Evolutionary conservation across 768 basidiomycete genomes (phyloP).

Genomic region (Boletellus emodensis): DNA sequence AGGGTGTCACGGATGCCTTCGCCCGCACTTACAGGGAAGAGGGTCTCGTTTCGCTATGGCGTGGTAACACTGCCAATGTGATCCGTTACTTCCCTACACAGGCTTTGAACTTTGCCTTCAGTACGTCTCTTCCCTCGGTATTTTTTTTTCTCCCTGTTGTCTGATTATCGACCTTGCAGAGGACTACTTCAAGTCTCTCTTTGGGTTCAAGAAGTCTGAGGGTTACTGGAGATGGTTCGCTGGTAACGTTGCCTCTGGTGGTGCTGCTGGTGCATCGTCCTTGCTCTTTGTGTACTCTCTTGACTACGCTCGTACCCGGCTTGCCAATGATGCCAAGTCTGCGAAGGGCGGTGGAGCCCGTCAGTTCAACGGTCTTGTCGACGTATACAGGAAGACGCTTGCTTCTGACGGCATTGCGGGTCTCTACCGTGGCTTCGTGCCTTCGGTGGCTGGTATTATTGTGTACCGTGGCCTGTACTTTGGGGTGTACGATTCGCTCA

Average conservation of each 20-base stretch:
- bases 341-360: slow-evolving; percentile 87
- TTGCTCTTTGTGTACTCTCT: slow-evolving; percentile 99
- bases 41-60: slow-evolving; percentile 93
- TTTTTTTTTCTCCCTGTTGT: not conserved
- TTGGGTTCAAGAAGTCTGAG: slow-evolving; percentile 97
- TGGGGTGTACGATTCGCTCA: slow-evolving; percentile 93
- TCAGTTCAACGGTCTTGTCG: slow-evolving; percentile 98
- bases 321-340: slow-evolving; percentile 97
- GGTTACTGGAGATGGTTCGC: slow-evolving; percentile 99
- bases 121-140: slow-evolving; percentile 35
- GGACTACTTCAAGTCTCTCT: slow-evolving; percentile 98
- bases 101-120: slow-evolving; percentile 99
- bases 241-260: slow-evolving; percentile 98
- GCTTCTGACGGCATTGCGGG: slow-evolving; percentile 97
- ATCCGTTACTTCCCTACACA: slow-evolving; percentile 99
- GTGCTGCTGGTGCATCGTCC: slow-evolving; percentile 98
- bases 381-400: slow-evolving; percentile 97
- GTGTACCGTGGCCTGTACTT: slow-evolving; percentile 99
- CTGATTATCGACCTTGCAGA: slow-evolving; percentile 36
- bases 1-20: slow-evolving; percentile 93
- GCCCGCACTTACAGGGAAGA: slow-evolving; percentile 89
- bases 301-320: slow-evolving; percentile 99
- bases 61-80: slow-evolving; percentile 99
- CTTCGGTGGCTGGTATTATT: slow-evolving; percentile 98
- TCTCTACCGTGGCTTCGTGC: slow-evolving; percentile 99